Percentiles rank a stretch among this genome's conserved stretches.
Evolutionary conservation across 1,139 yeast genomes (phyloP).

Genomic region (Wickerhamiella infanticola): DNA sequence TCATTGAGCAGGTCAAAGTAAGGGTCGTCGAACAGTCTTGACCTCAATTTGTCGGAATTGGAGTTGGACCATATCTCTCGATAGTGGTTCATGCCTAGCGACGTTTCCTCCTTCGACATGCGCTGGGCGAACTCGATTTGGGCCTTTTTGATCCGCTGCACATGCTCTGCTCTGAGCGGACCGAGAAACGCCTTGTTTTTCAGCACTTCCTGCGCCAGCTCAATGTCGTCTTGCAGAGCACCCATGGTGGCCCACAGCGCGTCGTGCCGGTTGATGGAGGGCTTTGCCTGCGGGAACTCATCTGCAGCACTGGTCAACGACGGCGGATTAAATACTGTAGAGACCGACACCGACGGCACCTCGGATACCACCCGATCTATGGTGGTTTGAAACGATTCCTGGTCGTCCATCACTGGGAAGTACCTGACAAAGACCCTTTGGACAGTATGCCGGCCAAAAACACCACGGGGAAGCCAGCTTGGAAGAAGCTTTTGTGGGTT

Average conservation of each 20-base stretch:
- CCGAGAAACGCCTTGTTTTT: slow-evolving; percentile 47
- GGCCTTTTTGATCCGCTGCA: slow-evolving; percentile 39
- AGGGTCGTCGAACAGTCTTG: slow-evolving; percentile 30
- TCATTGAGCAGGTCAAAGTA: slow-evolving; percentile 29
- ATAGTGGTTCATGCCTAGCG: slow-evolving; percentile 14
- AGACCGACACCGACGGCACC: not conserved
- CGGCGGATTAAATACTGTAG: not conserved
- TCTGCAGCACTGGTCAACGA: slow-evolving; percentile 3
- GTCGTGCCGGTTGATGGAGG: slow-evolving; percentile 36
- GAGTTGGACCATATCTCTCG: slow-evolving; percentile 15
- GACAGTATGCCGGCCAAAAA: not conserved
- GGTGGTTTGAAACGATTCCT: not conserved
- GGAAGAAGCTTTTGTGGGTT: slow-evolving; percentile 83
- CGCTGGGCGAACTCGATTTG: slow-evolving; percentile 47
- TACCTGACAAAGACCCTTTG: not conserved
- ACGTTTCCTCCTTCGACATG: slow-evolving; percentile 29
- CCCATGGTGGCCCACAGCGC: slow-evolving; percentile 80
- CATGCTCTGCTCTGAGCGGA: slow-evolving; percentile 39
- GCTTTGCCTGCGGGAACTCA: slow-evolving; percentile 21
- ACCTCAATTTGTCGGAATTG: slow-evolving; percentile 17
- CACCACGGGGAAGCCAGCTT: slow-evolving; percentile 19
- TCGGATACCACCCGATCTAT: not conserved
- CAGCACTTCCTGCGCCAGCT: slow-evolving; percentile 42
- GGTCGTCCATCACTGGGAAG: not conserved
- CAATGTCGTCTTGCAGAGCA: slow-evolving; percentile 64